phyloP scores from a whole-genome alignment of 805 yeast species.

The Dipodascopsis uninucleata region DNA sequence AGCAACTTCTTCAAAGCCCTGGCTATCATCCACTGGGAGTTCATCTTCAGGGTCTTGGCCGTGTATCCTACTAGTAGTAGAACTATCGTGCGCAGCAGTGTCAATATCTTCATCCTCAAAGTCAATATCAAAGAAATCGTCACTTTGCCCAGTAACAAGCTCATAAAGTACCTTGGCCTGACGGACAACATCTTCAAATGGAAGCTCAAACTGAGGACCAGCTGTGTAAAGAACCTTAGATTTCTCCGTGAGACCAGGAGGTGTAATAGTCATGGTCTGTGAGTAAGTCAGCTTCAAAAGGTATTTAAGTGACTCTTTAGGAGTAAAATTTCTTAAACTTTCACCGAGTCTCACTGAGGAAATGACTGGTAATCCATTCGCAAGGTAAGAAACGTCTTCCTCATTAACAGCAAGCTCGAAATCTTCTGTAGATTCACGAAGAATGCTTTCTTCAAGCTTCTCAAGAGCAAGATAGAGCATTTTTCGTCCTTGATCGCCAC shows the following conservation, averaged over 20 bases:
- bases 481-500: constrained; percentile 59
- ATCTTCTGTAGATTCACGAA: constrained; percentile 70
- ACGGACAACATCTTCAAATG: constrained; percentile 86
- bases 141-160: constrained; percentile 84
- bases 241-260: constrained; percentile 28
- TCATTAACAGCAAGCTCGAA: constrained; percentile 53
- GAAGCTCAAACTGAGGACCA: constrained; percentile 79
- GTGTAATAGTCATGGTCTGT: constrained; percentile 17
- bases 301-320: constrained; percentile 41
- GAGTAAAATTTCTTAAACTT: constrained; percentile 78
- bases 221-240: constrained; percentile 41
- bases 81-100: constrained; percentile 13
- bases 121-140: constrained; percentile 93
- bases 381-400: constrained; percentile 50
- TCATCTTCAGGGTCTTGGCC: constrained; percentile 5
- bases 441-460: constrained; percentile 72
- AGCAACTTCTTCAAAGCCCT: constrained; percentile 23
- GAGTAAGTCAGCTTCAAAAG: constrained; percentile 23
- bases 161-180: constrained; percentile 74
- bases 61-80: constrained; percentile 8
- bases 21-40: constrained; percentile 6
- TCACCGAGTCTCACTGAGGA: constrained; percentile 84
- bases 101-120: constrained; percentile 89
- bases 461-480: constrained; percentile 78
- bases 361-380: constrained; percentile 64